These are phyloP conservation scores for Eragrostis nindensis DNA, from an alignment of 176 grass and related monocot genomes.

Conservation along the genomic window DNA sequence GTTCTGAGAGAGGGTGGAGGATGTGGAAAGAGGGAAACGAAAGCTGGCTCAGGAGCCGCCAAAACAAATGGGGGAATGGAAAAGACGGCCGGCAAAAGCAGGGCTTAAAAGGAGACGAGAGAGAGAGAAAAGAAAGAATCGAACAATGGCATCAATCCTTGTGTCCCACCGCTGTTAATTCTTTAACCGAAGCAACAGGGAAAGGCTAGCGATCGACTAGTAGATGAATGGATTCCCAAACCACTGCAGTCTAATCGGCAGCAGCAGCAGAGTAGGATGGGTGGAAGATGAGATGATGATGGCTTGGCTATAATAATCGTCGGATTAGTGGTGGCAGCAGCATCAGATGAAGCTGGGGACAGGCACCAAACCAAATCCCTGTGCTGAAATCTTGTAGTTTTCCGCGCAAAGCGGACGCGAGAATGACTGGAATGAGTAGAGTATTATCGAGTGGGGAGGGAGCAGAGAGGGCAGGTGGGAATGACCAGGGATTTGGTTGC, in stretches of 20 bases:
- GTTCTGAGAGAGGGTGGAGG: neutral
- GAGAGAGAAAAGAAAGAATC: constrained; percentile 32
- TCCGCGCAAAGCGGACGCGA: neutral
- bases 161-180: constrained; percentile 45
- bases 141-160: constrained; percentile 54
- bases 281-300: neutral
- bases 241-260: constrained; percentile 11
- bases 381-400: neutral
- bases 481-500: constrained; percentile 26
- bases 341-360: neutral
- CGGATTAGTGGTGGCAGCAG: constrained; percentile 23
- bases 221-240: neutral
- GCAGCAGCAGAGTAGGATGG: neutral
- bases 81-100: constrained; percentile 38
- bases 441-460: constrained; percentile 27
- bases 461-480: constrained; percentile 22
- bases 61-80: constrained; percentile 41
- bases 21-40: constrained; percentile 3
- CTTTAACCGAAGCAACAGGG: constrained; percentile 42
- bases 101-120: constrained; percentile 31
- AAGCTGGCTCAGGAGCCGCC: constrained; percentile 18
- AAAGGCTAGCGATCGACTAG: constrained; percentile 34
- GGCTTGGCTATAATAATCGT: neutral
- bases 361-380: constrained; percentile 32
- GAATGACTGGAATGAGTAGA: constrained; percentile 13